Conservation (phyloP, 208 protist genomes). For the Angomonas ambiguus region DNA sequence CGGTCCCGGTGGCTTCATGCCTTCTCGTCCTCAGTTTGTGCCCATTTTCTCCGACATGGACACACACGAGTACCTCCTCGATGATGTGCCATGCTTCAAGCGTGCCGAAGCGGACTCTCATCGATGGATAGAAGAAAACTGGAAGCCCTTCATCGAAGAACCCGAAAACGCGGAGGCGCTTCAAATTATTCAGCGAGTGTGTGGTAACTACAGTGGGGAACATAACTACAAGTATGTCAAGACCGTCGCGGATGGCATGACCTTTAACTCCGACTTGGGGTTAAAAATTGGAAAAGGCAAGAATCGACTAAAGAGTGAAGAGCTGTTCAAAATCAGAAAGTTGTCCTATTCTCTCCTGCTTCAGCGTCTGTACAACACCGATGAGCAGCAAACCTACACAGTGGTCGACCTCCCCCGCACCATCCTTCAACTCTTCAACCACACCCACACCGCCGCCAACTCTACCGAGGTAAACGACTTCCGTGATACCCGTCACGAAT, state of each 20-base stretch:
- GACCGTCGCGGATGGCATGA: conserved; percentile 73
- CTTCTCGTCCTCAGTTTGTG: conserved; percentile 70
- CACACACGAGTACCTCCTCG: conserved; percentile 82
- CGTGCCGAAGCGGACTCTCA: conserved; percentile 67
- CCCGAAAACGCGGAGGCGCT: conserved; percentile 37
- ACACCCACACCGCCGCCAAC: conserved; percentile 30
- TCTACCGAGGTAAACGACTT: conserved; percentile 52
- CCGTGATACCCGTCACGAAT: conserved; percentile 56
- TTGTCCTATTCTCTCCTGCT: conserved; percentile 66
- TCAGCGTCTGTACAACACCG: conserved; percentile 72
- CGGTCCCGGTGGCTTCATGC: conserved; percentile 64
- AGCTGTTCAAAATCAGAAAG: conserved; percentile 63
- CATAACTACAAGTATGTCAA: conserved; percentile 59
- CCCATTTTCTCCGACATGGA: conserved; percentile 85
- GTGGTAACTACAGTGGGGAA: conserved; percentile 30
- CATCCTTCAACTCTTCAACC: conserved; percentile 46
- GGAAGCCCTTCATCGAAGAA: conserved; percentile 33
- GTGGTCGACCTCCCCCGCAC: conserved; percentile 65
- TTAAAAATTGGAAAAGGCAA: conserved; percentile 45
- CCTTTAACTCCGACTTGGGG: conserved; percentile 71
- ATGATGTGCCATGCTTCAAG: conserved; percentile 81
- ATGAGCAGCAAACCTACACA: conserved; percentile 85
- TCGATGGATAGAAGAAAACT: conserved; percentile 49
- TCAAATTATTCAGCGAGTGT: conserved; percentile 45
- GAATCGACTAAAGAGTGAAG: conserved; percentile 26